Evolutionary conservation across 2,329 filamentous ascomycete species (phyloP).

Genomic region (Talaromyces sp.): DNA sequence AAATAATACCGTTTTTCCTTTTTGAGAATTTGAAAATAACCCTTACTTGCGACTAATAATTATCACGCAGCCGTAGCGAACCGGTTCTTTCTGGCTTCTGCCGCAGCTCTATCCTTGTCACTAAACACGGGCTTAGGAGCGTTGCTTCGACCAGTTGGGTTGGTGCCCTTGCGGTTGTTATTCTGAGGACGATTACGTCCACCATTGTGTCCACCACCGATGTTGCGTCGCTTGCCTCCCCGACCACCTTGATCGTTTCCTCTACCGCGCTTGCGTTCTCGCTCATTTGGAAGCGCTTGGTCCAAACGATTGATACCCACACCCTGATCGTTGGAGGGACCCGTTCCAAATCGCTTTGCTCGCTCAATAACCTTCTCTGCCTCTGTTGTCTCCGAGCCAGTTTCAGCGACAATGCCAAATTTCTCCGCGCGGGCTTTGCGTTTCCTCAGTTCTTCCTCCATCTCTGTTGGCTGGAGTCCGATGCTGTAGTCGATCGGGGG

Average conservation of each 20-base stretch:
- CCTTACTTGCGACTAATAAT: background rate
- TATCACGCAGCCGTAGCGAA: conserved; percentile 36
- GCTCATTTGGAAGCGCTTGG: conserved; percentile 43
- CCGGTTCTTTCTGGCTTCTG: conserved; percentile 49
- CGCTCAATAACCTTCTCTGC: conserved; percentile 45
- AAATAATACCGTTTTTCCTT: background rate
- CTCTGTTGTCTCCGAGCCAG: conserved; percentile 37
- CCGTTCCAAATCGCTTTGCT: conserved; percentile 46
- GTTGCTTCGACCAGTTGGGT: conserved; percentile 21
- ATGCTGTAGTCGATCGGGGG: conserved; percentile 39
- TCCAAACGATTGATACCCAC: conserved; percentile 43
- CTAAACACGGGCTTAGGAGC: conserved; percentile 26
- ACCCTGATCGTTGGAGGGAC: conserved; percentile 21
- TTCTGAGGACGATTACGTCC: conserved; percentile 29
- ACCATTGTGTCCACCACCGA: conserved; percentile 26
- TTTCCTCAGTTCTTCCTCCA: conserved; percentile 47
- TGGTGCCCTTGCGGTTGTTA: conserved; percentile 14
- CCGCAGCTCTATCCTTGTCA: conserved; percentile 42
- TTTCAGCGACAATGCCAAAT: conserved; percentile 45
- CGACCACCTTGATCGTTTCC: conserved; percentile 37
- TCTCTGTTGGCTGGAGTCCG: conserved; percentile 41
- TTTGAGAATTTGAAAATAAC: background rate
- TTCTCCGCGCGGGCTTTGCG: conserved; percentile 49
- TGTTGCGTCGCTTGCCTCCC: conserved; percentile 42
- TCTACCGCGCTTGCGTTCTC: conserved; percentile 40